Base-by-base conservation (phyloP, 129 eudicot genomes). In the Lactuca saligna region DNA sequence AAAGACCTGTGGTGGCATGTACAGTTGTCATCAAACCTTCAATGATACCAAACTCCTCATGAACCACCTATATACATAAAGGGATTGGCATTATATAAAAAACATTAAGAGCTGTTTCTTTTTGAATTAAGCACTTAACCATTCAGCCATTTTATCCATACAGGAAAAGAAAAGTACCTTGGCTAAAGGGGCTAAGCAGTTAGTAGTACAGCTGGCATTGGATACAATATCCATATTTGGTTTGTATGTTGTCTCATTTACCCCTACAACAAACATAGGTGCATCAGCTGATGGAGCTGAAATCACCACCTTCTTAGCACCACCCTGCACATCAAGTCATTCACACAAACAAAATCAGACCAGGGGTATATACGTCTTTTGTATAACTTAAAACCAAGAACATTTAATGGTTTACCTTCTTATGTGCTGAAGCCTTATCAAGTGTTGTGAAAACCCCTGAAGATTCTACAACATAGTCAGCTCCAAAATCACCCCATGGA, bases 201-300 rank as follows among this genome's bases (percentile, higher is more conserved):
- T 93, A 59, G 97, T 93, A 16, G 99, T 93, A 65, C 97, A 93
- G 75, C 99, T 89, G 16, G 99, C 99, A 72, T 93, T 93, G 15
- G 97, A 93, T 64, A 93, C 97, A 31, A 93, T 76, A 73, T 93
- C 99, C 99, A 93, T 93, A 84, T 54, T 85, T 39, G 91, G 81
- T 55, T 87, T 93, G 80, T 93, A 93, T 9, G 90, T 85, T 57
- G 63, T 81, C 82, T 93, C 97, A 51, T 93, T 93, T 13, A 93
- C 97, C 42, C 99, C 99, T 62, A 93, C 91, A 16, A 93, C 99
- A 74, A 93, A 93, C 99, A 89, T 93, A 48, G 99, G 97, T 1
- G 97, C 99, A 81, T 93, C 97, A 44, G 95, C 95, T 51, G 99
- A 93, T 35, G 99, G 97, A 77, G 99, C 97, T 7, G 97, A 89